Percentiles rank a stretch among this genome's conserved stretches.
Evolutionary conservation across 2,329 filamentous ascomycete genomes (phyloP).

Genomic region (Byssoonygena ceratinophila): DNA sequence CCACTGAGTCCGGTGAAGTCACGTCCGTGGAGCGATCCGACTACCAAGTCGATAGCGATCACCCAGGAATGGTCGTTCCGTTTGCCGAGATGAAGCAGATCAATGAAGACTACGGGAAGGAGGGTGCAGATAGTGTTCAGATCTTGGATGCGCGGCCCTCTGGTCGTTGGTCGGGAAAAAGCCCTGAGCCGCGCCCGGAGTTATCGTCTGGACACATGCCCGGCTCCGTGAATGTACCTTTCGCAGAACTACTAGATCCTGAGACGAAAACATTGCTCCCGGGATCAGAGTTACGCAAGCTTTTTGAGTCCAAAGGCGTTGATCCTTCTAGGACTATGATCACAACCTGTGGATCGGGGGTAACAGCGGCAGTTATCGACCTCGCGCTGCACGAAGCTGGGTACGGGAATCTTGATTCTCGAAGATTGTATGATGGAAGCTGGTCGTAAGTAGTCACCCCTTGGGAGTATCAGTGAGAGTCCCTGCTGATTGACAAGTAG

Average conservation of each 20-base stretch:
- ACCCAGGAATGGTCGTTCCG: slow-evolving; percentile 56
- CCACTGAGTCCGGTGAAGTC: slow-evolving; percentile 61
- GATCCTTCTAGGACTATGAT: slow-evolving; percentile 73
- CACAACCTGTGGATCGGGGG: slow-evolving; percentile 82
- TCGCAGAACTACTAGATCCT: slow-evolving; percentile 68
- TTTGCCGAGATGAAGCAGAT: slow-evolving; percentile 77
- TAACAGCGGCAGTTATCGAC: slow-evolving; percentile 85
- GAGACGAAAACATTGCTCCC: slow-evolving; percentile 71
- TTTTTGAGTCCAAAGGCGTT: slow-evolving; percentile 72
- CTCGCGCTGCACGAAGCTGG: slow-evolving; percentile 71
- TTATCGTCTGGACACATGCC: slow-evolving; percentile 88
- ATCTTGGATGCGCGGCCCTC: slow-evolving; percentile 75
- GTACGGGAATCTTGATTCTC: slow-evolving; percentile 55
- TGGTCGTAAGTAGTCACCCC: slow-evolving; percentile 99
- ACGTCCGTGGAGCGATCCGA: slow-evolving; percentile 32
- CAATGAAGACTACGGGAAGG: slow-evolving; percentile 65
- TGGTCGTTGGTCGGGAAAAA: slow-evolving; percentile 70
- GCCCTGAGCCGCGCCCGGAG: slow-evolving; percentile 76
- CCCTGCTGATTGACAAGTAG: slow-evolving; percentile 22
- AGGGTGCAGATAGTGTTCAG: slow-evolving; percentile 72
- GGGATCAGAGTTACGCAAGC: slow-evolving; percentile 56
- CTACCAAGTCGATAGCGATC: slow-evolving; percentile 47
- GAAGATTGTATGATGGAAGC: slow-evolving; percentile 85
- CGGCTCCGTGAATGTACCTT: slow-evolving; percentile 70
- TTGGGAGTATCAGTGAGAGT: no score